Base-by-base conservation (phyloP, 192 early-diverging fungal species). In the Umbelopsis sp. region DNA sequence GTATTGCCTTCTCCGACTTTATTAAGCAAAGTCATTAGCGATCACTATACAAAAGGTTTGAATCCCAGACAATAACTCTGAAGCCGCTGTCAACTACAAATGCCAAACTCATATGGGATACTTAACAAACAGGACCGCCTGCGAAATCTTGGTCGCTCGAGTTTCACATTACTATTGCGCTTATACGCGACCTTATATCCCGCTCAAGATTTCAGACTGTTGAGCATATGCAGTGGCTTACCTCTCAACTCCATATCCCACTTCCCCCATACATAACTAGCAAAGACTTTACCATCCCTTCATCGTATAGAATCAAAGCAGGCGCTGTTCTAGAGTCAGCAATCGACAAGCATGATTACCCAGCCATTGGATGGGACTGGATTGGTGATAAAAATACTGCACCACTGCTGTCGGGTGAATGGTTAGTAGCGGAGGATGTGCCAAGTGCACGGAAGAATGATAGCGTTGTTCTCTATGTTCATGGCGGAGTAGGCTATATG, bases 401-500 rank as follows among this genome's bases (percentile, higher is more conserved):
- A 11, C 53, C 66, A 3, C 77, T 47, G 1, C 11, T 84, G 14
- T 21, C 45, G 11, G 73, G 65, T n/a, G 80, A 84, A 67, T 84
- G 83, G 83, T 68, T 77, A 24, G 74, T 76, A 29, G 32, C 44
- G 11, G 71, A 62, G 12, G 29, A 12, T 17, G 31, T 4, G 14
- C 17, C 6, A 5, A 7, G 16, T 16, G 56, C 32, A 34, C 2
- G 34, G 17, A 62, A 16, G 56, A 62, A 62, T 34, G 56, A 62
- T 2, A 78, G 81, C 22, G 83, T 92, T 12, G 80, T 92, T 25
- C 72, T 95, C 65, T 91, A 91, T 67, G 71, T 92, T 53, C 94
- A 95, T 70, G 94, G 94, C 29, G 91, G 91, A n/a, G 89, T 78
- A 2, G 91, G 87, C 68, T 77, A 86, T 26, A 31, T 77, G 0